Percentiles rank a stretch among this genome's conserved stretches.
Evolutionary conservation across 768 basidiomycete species (phyloP).

Genomic region (Cantharellus anzutake): DNA sequence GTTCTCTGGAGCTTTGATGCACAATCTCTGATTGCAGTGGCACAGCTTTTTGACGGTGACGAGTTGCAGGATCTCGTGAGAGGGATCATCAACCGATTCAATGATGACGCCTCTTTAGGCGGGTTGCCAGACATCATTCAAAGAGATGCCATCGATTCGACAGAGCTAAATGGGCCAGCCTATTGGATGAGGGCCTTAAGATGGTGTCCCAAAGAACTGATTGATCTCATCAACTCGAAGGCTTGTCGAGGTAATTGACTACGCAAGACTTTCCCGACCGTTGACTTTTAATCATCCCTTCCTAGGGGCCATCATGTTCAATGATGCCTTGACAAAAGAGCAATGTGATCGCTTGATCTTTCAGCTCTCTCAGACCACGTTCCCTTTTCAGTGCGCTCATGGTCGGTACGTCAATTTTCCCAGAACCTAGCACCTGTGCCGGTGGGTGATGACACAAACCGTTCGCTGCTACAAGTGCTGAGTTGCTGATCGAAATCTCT

Average conservation of each 20-base stretch:
- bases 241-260: conserved; percentile 67
- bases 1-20: background rate
- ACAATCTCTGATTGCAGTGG: background rate
- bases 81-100: conserved; percentile 44
- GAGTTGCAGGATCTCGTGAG: conserved; percentile 64
- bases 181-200: conserved; percentile 55
- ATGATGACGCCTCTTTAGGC: conserved; percentile 22
- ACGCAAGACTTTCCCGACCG: background rate
- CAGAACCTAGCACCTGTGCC: too few species aligned
- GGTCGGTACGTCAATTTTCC: conserved; percentile 36
- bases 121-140: background rate
- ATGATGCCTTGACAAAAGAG: conserved; percentile 45
- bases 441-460: too few species aligned
- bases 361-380: conserved; percentile 48
- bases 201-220: conserved; percentile 62
- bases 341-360: conserved; percentile 56
- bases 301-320: conserved; percentile 93
- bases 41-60: conserved; percentile 11
- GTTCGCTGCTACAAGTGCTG: background rate
- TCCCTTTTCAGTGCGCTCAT: conserved; percentile 95
- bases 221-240: conserved; percentile 83
- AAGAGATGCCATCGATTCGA: background rate
- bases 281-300: background rate
- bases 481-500: background rate
- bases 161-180: background rate